A percentile compares a stretch with the other conserved stretches of the same genome.
Evolutionary conservation across 2,329 filamentous ascomycete species (phyloP).

Genomic region (Metarhizium album): DNA sequence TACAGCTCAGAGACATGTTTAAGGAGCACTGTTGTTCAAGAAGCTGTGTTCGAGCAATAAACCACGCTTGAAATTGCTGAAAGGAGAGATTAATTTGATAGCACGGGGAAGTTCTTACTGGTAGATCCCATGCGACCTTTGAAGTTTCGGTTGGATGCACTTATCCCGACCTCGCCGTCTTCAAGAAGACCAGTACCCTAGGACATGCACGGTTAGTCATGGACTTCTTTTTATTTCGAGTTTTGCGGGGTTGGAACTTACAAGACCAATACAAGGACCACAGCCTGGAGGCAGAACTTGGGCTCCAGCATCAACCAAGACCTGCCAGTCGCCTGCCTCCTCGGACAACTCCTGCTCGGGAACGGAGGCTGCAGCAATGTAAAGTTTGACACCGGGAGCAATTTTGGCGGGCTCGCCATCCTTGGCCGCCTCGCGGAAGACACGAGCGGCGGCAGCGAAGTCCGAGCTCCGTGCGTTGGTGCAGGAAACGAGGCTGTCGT

Average conservation of each 20-base stretch:
- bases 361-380: slow-evolving; percentile 77
- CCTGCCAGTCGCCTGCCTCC: slow-evolving; percentile 76
- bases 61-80: no score
- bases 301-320: slow-evolving; percentile 45
- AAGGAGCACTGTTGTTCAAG: no score
- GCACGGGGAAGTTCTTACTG: no score
- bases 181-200: slow-evolving; percentile 62
- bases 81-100: no score
- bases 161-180: slow-evolving; percentile 77
- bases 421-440: slow-evolving; percentile 70
- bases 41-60: no score
- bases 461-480: slow-evolving; percentile 81
- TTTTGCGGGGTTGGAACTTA: no score
- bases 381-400: slow-evolving; percentile 68
- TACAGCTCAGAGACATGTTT: no score
- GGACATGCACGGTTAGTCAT: no score
- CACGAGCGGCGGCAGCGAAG: slow-evolving; percentile 37
- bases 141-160: slow-evolving; percentile 79
- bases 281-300: slow-evolving; percentile 57
- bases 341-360: slow-evolving; percentile 70
- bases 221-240: no score
- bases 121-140: slow-evolving; percentile 36
- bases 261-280: slow-evolving; percentile 74
- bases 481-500: slow-evolving; percentile 83
- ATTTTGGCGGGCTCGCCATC: slow-evolving; percentile 50